A percentile compares a stretch with the other conserved stretches of the same genome.
These are phyloP conservation scores for Leccinum subrobustum DNA, from an alignment of 1,284 basidiomycete genomes.

Conservation along the genomic window DNA sequence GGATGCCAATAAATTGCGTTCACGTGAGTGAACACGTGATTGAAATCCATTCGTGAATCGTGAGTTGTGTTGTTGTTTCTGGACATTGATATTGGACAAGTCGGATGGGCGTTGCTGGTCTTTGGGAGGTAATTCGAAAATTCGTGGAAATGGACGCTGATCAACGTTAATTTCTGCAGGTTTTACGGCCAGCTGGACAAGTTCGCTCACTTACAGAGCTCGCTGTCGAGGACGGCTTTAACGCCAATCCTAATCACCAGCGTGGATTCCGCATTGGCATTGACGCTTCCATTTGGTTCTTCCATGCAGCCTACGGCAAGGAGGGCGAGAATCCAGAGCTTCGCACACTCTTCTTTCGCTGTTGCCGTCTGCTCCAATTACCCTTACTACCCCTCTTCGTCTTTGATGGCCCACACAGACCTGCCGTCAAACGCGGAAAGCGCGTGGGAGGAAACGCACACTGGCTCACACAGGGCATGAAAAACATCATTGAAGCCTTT, in stretches of 20 bases:
- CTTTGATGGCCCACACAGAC: constrained; percentile 89
- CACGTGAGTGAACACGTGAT: not conserved
- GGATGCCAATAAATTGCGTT: not conserved
- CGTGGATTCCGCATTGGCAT: constrained; percentile 74
- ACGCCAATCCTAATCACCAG: constrained; percentile 52
- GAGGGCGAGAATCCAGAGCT: constrained; percentile 81
- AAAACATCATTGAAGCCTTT: constrained; percentile 82
- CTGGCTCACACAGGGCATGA: constrained; percentile 67
- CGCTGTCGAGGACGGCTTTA: constrained; percentile 68
- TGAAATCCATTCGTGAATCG: not conserved
- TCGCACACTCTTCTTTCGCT: constrained; percentile 73
- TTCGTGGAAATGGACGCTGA: not conserved
- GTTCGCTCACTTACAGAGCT: constrained; percentile 67
- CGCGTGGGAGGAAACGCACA: constrained; percentile 61
- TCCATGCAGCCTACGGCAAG: constrained; percentile 68
- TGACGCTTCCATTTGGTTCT: constrained; percentile 83
- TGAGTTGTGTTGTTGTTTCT: not conserved
- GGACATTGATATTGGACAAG: not conserved
- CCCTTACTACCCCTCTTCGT: constrained; percentile 91
- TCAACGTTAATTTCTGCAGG: constrained; percentile 35
- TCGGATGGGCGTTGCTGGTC: constrained; percentile 48
- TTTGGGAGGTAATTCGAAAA: constrained; percentile 38
- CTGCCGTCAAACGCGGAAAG: constrained; percentile 80
- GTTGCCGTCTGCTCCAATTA: constrained; percentile 68
- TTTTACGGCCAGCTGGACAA: constrained; percentile 61